phyloP scores from a whole-genome alignment of 1,284 basidiomycete genomes.

The Melampsora abietis-canadensis region DNA sequence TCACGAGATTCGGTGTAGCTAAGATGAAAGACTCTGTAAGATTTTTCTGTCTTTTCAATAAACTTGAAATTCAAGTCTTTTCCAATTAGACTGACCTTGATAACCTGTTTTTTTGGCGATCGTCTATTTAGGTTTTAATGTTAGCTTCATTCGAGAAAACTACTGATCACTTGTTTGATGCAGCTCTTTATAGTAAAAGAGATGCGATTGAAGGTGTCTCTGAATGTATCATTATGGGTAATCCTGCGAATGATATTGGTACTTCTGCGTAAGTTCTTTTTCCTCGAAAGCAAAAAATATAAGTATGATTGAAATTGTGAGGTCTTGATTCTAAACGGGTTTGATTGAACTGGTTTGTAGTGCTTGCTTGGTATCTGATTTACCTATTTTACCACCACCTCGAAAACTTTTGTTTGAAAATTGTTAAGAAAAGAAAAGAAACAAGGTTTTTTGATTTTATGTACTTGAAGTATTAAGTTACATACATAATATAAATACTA shows the following conservation, averaged over 20 bases:
- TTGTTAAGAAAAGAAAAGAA: not conserved
- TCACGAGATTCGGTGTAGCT: slow-evolving; percentile 98
- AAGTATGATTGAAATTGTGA: not conserved
- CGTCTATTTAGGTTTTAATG: slow-evolving; percentile 63
- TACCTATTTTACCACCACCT: slow-evolving; percentile 30
- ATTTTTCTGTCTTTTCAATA: not conserved
- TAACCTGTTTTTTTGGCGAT: not conserved
- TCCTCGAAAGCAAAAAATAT: not conserved
- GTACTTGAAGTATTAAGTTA: too few relatives aligned
- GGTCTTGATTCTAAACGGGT: not conserved
- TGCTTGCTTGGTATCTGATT: slow-evolving; percentile 40
- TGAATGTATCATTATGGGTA: slow-evolving; percentile 99
- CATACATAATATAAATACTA: too few relatives aligned
- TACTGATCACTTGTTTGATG: slow-evolving; percentile 97
- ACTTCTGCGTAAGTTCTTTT: slow-evolving; percentile 75
- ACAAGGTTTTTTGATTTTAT: too few relatives aligned
- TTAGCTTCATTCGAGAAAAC: slow-evolving; percentile 99
- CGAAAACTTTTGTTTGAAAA: slow-evolving; percentile 36
- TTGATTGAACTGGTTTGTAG: slow-evolving; percentile 5
- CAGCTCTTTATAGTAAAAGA: slow-evolving; percentile 90
- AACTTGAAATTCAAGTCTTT: not conserved
- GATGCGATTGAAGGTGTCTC: slow-evolving; percentile 94
- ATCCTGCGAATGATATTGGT: slow-evolving; percentile 90
- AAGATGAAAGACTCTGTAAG: slow-evolving; percentile 98
- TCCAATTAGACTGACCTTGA: not conserved